Conservation (phyloP, 441 rosid genomes). For the Macaranga tanarius region DNA sequence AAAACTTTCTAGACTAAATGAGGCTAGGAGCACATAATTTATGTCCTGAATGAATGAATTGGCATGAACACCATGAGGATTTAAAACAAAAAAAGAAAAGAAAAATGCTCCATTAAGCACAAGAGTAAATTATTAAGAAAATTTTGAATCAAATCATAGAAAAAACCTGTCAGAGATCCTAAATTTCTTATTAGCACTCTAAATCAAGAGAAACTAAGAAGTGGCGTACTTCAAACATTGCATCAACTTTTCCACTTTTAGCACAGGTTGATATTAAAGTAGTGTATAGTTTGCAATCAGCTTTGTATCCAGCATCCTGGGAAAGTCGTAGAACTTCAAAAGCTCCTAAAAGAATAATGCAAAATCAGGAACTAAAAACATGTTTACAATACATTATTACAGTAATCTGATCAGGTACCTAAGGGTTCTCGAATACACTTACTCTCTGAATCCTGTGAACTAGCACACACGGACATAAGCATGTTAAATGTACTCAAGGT, state of each 20-base stretch:
- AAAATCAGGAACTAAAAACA: constrained; percentile 27
- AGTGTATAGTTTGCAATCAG: constrained; percentile 89
- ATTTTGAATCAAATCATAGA: neutral
- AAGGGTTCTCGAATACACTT: constrained; percentile 23
- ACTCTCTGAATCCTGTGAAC: constrained; percentile 78
- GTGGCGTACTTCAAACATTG: constrained; percentile 83
- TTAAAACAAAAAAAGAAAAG: neutral
- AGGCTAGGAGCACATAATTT: neutral
- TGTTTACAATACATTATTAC: constrained; percentile 4
- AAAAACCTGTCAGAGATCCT: neutral
- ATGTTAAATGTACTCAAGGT: constrained; percentile 91
- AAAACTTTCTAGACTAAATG: neutral
- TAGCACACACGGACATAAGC: constrained; percentile 86
- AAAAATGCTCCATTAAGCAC: neutral
- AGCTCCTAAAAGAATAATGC: constrained; percentile 52
- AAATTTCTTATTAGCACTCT: constrained; percentile 6
- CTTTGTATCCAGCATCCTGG: constrained; percentile 62
- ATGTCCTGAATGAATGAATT: neutral
- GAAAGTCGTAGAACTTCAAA: constrained; percentile 67
- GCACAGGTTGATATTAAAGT: constrained; percentile 90
- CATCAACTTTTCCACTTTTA: constrained; percentile 89
- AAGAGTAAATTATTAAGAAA: neutral
- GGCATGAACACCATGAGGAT: neutral
- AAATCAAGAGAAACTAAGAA: constrained; percentile 30
- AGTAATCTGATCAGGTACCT: constrained; percentile 7